Percentiles rank a stretch among this genome's conserved stretches.
Conservation (phyloP, 2,329 filamentous ascomycete genomes). For the Xylariaceae sp. region DNA sequence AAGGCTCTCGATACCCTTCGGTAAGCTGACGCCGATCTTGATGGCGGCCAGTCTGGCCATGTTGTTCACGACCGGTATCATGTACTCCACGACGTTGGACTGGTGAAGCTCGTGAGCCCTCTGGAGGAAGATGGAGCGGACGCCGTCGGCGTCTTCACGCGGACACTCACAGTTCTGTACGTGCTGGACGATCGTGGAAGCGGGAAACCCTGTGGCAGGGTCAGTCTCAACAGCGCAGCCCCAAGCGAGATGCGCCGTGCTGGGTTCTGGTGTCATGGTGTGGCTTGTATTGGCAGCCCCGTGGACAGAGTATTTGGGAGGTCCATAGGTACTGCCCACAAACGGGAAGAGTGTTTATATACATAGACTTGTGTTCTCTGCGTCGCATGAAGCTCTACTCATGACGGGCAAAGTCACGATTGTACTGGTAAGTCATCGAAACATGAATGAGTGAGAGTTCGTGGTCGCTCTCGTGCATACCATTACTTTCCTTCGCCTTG, state of each 20-base stretch:
- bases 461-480: too few relatives aligned
- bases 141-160: neutral
- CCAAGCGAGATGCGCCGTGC: slow-evolving; percentile 5
- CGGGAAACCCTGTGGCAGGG: slow-evolving; percentile 3
- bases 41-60: slow-evolving; percentile 3
- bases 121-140: slow-evolving; percentile 5
- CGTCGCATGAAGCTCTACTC: too few relatives aligned
- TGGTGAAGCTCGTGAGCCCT: slow-evolving; percentile 4
- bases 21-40: slow-evolving; percentile 4
- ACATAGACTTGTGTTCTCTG: too few relatives aligned
- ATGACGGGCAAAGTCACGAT: too few relatives aligned
- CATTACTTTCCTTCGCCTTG: too few relatives aligned
- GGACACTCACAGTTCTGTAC: slow-evolving; percentile 5
- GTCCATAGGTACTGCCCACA: too few relatives aligned
- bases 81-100: slow-evolving; percentile 9
- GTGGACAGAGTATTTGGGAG: too few relatives aligned
- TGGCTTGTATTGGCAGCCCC: neutral
- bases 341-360: too few relatives aligned
- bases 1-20: slow-evolving; percentile 3
- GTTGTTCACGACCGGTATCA: slow-evolving; percentile 7
- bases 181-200: slow-evolving; percentile 1
- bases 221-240: slow-evolving; percentile 7
- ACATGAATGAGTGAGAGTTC: too few relatives aligned
- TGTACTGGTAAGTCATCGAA: too few relatives aligned
- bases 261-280: neutral